phyloP scores from a whole-genome alignment of 768 basidiomycete species.

The Galerina marginata region DNA sequence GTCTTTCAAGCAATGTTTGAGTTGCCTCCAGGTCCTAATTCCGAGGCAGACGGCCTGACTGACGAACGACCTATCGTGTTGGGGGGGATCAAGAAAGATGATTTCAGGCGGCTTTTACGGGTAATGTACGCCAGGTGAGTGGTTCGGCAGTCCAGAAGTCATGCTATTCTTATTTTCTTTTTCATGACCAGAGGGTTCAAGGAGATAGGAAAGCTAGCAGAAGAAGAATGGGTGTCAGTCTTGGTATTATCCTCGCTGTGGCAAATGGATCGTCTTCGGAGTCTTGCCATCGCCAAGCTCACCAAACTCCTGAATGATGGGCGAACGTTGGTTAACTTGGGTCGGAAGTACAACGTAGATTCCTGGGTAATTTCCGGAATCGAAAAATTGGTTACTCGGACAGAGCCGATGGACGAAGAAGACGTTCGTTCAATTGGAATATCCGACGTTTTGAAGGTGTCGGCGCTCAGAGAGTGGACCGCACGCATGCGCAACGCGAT shows the following conservation, averaged over 20 bases:
- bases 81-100: constrained; percentile 16
- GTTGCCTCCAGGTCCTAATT: constrained; percentile 28
- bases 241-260: too few relatives aligned
- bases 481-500: too few relatives aligned
- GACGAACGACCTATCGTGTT: constrained; percentile 11
- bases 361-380: neutral
- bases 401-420: neutral
- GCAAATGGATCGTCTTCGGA: too few relatives aligned
- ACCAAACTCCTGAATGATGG: too few relatives aligned
- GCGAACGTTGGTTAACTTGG: too few relatives aligned
- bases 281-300: too few relatives aligned
- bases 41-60: constrained; percentile 6
- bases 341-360: neutral
- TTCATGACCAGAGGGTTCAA: too few relatives aligned
- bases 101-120: constrained; percentile 15
- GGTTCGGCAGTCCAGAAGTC: neutral
- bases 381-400: neutral
- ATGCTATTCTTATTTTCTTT: too few relatives aligned
- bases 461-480: neutral
- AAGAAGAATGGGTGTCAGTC: too few relatives aligned
- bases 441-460: neutral
- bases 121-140: constrained; percentile 19
- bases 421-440: neutral
- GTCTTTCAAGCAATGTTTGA: constrained; percentile 40
- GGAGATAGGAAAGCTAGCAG: too few relatives aligned